These are phyloP conservation scores for Penicillium sp. DNA, from an alignment of 2,329 filamentous ascomycete species.

Conservation along the genomic window DNA sequence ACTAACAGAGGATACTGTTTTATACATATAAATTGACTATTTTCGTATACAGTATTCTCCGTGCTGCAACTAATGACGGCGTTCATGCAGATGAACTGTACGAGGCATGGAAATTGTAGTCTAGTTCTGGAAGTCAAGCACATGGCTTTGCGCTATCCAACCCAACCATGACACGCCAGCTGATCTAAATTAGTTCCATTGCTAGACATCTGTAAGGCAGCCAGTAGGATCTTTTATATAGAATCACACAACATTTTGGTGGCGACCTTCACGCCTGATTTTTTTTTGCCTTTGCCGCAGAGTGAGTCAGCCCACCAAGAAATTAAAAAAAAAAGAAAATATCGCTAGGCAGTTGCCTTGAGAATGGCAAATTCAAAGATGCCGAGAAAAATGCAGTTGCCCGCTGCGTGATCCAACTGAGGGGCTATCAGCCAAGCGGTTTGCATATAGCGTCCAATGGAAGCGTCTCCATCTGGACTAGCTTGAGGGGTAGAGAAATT, in stretches of 20 bases:
- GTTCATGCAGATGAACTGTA: constrained; percentile 25
- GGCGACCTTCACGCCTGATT: background rate
- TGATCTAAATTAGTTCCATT: background rate
- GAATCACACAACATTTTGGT: background rate
- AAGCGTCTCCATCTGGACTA: constrained; percentile 24
- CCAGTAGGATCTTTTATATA: constrained; percentile 6
- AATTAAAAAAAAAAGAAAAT: background rate
- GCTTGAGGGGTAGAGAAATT: constrained; percentile 24
- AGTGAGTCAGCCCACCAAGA: constrained; percentile 1
- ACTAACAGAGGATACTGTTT: background rate
- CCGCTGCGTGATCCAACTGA: constrained; percentile 16
- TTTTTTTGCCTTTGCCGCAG: background rate
- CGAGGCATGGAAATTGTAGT: constrained; percentile 9
- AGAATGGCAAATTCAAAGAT: background rate
- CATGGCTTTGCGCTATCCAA: constrained; percentile 23
- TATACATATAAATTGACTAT: background rate
- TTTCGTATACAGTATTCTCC: background rate
- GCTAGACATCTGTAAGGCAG: constrained; percentile 7
- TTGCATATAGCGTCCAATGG: constrained; percentile 10
- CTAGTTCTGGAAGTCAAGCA: constrained; percentile 23
- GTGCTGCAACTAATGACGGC: constrained; percentile 12
- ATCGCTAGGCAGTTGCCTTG: background rate
- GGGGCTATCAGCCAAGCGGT: constrained; percentile 13
- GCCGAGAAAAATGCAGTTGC: constrained; percentile 14
- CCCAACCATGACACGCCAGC: constrained; percentile 11